Evolutionary conservation across 1,284 basidiomycete species (phyloP).

Genomic region (Sporisorium reilianum): DNA sequence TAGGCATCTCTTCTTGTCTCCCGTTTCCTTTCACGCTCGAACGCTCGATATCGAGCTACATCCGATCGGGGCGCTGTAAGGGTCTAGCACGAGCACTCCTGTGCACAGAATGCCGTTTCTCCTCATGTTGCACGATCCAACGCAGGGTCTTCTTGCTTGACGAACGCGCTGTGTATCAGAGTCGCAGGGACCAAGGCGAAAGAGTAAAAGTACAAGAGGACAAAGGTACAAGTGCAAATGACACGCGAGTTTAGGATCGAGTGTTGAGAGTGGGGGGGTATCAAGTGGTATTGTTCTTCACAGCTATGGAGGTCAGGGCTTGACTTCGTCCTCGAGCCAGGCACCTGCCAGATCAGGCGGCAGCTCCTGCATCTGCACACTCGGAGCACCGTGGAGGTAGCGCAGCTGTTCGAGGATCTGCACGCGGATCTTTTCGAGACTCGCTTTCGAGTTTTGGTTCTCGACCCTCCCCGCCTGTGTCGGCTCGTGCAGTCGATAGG

Average conservation of each 20-base stretch:
- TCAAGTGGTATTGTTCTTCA: conserved; percentile 1
- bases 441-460: conserved; percentile 83
- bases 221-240: conserved; percentile 10
- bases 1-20: too few relatives aligned
- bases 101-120: too few relatives aligned
- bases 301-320: background rate
- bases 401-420: conserved; percentile 89
- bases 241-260: background rate
- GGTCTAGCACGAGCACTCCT: too few relatives aligned
- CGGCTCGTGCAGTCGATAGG: conserved; percentile 92
- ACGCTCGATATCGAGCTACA: too few relatives aligned
- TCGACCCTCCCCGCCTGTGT: conserved; percentile 86
- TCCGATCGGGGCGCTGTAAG: too few relatives aligned
- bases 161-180: too few relatives aligned
- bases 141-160: too few relatives aligned
- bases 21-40: too few relatives aligned
- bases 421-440: conserved; percentile 84
- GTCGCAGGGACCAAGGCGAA: too few relatives aligned
- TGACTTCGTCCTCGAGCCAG: conserved; percentile 77
- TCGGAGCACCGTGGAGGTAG: conserved; percentile 93
- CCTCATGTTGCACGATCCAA: too few relatives aligned
- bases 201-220: conserved; percentile 2
- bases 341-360: conserved; percentile 89
- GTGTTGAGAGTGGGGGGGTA: conserved; percentile 2
- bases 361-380: conserved; percentile 94